These are phyloP conservation scores for Ambrosia trifida DNA, from an alignment of 129 eudicot species.

Conservation along the genomic window DNA sequence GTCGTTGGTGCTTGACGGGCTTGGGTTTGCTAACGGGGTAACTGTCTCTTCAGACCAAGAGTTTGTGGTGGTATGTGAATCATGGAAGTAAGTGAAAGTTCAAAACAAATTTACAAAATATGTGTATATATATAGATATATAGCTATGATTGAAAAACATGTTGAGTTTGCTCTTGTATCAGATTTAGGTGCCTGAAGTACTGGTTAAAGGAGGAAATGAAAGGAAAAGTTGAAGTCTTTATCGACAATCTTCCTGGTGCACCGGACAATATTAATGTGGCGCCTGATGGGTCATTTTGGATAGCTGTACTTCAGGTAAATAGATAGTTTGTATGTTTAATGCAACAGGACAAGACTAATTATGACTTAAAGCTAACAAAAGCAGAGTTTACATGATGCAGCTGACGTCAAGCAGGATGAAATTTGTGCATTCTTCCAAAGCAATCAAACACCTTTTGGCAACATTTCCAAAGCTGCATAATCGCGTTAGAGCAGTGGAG, in stretches of 20 bases:
- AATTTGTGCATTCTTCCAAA: slow-evolving; percentile 52
- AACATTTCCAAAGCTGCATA: slow-evolving; percentile 47
- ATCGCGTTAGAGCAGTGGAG: slow-evolving; percentile 16
- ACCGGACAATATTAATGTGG: slow-evolving; percentile 87
- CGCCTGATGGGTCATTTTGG: slow-evolving; percentile 97
- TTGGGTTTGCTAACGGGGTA: slow-evolving; percentile 76
- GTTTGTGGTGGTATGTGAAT: slow-evolving; percentile 69
- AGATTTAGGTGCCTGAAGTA: slow-evolving; percentile 78
- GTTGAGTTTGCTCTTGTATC: neutral
- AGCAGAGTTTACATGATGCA: slow-evolving; percentile 21
- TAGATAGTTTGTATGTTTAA: neutral
- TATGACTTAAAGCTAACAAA: slow-evolving; percentile 20
- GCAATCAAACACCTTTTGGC: slow-evolving; percentile 45
- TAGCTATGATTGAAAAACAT: neutral
- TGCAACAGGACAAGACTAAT: neutral
- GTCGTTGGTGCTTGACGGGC: slow-evolving; percentile 51
- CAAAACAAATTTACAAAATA: neutral
- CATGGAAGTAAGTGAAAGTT: slow-evolving; percentile 62
- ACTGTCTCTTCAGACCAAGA: slow-evolving; percentile 57
- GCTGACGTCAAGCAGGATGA: slow-evolving; percentile 37
- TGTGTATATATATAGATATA: neutral
- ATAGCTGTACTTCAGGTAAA: slow-evolving; percentile 65
- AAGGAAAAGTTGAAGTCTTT: slow-evolving; percentile 64
- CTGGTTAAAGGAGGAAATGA: slow-evolving; percentile 64
- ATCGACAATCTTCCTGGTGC: slow-evolving; percentile 81